A percentile compares a stretch with the other conserved stretches of the same genome.
Conservation (phyloP, 2,329 filamentous ascomycete species). For the Cordyceps cicadae region DNA sequence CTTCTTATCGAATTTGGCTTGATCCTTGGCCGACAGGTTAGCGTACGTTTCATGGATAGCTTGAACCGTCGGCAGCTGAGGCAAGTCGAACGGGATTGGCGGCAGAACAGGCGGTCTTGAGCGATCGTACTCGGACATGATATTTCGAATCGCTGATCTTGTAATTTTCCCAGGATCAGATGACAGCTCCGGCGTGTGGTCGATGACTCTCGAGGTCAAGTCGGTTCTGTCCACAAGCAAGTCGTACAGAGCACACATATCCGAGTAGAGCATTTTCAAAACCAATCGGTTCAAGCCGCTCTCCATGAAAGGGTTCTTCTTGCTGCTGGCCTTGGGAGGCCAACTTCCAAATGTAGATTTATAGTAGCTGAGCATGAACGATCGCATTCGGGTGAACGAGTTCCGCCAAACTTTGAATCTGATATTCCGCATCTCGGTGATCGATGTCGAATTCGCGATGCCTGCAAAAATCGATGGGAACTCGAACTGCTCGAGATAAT, state of each 20-base stretch:
- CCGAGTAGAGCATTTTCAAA: slow-evolving; percentile 71
- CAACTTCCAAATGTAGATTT: slow-evolving; percentile 57
- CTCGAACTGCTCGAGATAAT: slow-evolving; percentile 76
- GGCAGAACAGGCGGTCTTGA: slow-evolving; percentile 84
- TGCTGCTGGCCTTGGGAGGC: slow-evolving; percentile 85
- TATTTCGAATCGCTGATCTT: slow-evolving; percentile 62
- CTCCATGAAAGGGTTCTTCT: slow-evolving; percentile 84
- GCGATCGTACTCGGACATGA: slow-evolving; percentile 82
- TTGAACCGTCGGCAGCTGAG: slow-evolving; percentile 63
- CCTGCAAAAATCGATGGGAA: slow-evolving; percentile 87
- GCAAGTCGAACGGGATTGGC: slow-evolving; percentile 83
- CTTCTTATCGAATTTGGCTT: slow-evolving; percentile 61
- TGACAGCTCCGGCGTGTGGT: slow-evolving; percentile 51
- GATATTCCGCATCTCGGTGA: slow-evolving; percentile 65
- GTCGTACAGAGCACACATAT: slow-evolving; percentile 83
- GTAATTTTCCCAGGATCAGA: slow-evolving; percentile 52
- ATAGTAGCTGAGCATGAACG: slow-evolving; percentile 62
- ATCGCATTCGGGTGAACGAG: slow-evolving; percentile 65
- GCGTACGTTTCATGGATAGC: slow-evolving; percentile 57
- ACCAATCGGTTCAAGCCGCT: slow-evolving; percentile 80
- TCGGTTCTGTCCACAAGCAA: slow-evolving; percentile 72
- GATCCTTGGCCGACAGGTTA: slow-evolving; percentile 61
- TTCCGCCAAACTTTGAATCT: slow-evolving; percentile 78
- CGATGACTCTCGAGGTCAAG: slow-evolving; percentile 69
- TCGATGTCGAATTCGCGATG: slow-evolving; percentile 73